These are phyloP conservation scores for Zhuliangozyma blackwelliae DNA, from an alignment of 1,139 yeast genomes.

Conservation along the genomic window DNA sequence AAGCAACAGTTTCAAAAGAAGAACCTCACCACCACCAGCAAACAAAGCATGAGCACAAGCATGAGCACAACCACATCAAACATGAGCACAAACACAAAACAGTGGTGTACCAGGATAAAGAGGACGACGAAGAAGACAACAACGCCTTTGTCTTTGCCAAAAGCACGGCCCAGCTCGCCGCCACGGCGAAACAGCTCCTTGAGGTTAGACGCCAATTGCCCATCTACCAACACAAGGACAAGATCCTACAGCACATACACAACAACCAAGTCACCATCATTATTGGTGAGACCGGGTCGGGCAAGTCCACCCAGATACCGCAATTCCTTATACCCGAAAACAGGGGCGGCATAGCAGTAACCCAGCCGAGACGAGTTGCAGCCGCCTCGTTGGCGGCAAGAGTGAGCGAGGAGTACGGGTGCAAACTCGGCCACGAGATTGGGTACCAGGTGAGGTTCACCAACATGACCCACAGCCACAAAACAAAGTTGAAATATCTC, in stretches of 20 bases:
- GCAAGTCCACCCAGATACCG: conserved; percentile 96
- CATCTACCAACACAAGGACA: conserved; percentile 66
- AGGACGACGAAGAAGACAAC: conserved; percentile 28
- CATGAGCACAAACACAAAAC: conserved; percentile 7
- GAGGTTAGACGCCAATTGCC: conserved; percentile 61
- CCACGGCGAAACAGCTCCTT: conserved; percentile 46
- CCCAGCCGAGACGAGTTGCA: conserved; percentile 97
- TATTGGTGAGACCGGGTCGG: conserved; percentile 97
- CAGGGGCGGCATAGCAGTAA: conserved; percentile 70
- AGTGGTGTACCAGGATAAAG: conserved; percentile 15
- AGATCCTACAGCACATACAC: conserved; percentile 52
- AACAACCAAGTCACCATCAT: conserved; percentile 68
- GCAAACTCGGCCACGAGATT: conserved; percentile 72
- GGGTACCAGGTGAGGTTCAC: conserved; percentile 91
- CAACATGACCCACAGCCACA: conserved; percentile 26
- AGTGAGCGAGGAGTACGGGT: conserved; percentile 86
- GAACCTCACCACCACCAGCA: too few relatives aligned
- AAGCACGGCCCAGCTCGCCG: conserved; percentile 19
- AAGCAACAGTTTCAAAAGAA: conserved; percentile 1
- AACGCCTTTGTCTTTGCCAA: conserved; percentile 2
- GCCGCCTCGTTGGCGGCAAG: conserved; percentile 92
- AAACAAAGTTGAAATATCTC: conserved; percentile 73
- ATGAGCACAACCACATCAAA: neutral
- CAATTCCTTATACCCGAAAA: conserved; percentile 66
- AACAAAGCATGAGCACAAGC: conserved; percentile 1